Evolutionary conservation across 2,329 filamentous ascomycete species (phyloP).

Genomic region (Chaetomium sp.): DNA sequence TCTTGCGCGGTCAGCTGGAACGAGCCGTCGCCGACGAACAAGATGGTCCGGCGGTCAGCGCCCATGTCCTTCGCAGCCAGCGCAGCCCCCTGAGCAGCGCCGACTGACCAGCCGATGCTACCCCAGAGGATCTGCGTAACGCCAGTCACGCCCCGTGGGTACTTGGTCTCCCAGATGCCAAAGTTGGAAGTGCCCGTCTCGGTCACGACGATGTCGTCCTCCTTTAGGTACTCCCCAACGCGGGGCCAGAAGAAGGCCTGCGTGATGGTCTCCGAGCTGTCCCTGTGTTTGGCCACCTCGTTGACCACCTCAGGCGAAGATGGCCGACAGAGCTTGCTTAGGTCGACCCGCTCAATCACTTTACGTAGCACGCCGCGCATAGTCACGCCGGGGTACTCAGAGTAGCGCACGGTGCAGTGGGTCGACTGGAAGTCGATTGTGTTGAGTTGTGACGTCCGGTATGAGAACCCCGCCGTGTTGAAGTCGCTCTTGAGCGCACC

Average conservation of each 20-base stretch:
- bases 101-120: conserved; percentile 64
- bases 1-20: conserved; percentile 86
- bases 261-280: conserved; percentile 54
- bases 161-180: conserved; percentile 82
- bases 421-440: conserved; percentile 81
- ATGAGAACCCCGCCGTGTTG: conserved; percentile 82
- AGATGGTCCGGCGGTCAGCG: conserved; percentile 66
- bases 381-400: conserved; percentile 73
- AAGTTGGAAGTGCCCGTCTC: conserved; percentile 89
- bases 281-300: conserved; percentile 47
- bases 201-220: conserved; percentile 75
- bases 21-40: conserved; percentile 88
- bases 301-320: conserved; percentile 58
- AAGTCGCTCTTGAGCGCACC: conserved; percentile 69
- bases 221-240: conserved; percentile 67
- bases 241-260: conserved; percentile 79
- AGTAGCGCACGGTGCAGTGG: conserved; percentile 72
- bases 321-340: conserved; percentile 57
- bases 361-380: conserved; percentile 79
- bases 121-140: conserved; percentile 79
- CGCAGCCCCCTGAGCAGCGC: conserved; percentile 65
- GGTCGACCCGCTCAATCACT: conserved; percentile 61
- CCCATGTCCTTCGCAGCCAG: conserved; percentile 70
- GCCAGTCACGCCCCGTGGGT: conserved; percentile 75
- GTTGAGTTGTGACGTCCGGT: conserved; percentile 73